Evolutionary conservation across 2,329 filamentous ascomycete genomes (phyloP), one percentile per base, ranked within the genome.

Genomic region (Arthrobotrys musiformis): DNA sequence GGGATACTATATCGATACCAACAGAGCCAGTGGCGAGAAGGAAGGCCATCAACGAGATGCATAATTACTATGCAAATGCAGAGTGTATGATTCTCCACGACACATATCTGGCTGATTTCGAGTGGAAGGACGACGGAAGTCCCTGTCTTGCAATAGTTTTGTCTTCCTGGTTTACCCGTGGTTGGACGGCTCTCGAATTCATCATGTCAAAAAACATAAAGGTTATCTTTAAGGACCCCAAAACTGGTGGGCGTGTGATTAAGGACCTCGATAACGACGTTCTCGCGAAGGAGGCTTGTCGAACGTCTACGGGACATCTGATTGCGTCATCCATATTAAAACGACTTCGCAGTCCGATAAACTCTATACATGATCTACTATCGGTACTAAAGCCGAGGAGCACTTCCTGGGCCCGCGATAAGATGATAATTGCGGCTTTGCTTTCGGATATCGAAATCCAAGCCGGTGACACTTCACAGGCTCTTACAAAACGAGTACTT

Each of bases 1-100:
- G 81, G 82, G 81, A 82, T 69, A 79, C 80, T 6, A 79, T 82
- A 17, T 82, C 70, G 4, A 78, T 82, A 13, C 81, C 81, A 1
- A 75, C 35, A 4, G 79, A 79, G 13, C 70, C 70, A 1, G 22
- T 48, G 1, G 72, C 69, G 9, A 76, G 78, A 5, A 68, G 33
- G 3, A 78, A 67, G 19, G 81, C 81, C 0, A 79, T 80, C 1
- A 72, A 63, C 15, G 68, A 63, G 15, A 82, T 83, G 79, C 80
- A 83, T 28, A 75, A 79, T 35, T 82, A 81, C 66, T 81, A 81
- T 35, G 62, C 77, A 19, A 79, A 79, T 62, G 80, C 80, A 1
- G 37, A 66, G 17, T 40, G 63, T 22, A 81, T 79, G 4, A 33
- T 81, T 7, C 62, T 81, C 6, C 80, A 81, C 35, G 72, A 76